Evolutionary conservation across 2,329 filamentous ascomycete species (phyloP).

Genomic region (Fusarium chuoi): DNA sequence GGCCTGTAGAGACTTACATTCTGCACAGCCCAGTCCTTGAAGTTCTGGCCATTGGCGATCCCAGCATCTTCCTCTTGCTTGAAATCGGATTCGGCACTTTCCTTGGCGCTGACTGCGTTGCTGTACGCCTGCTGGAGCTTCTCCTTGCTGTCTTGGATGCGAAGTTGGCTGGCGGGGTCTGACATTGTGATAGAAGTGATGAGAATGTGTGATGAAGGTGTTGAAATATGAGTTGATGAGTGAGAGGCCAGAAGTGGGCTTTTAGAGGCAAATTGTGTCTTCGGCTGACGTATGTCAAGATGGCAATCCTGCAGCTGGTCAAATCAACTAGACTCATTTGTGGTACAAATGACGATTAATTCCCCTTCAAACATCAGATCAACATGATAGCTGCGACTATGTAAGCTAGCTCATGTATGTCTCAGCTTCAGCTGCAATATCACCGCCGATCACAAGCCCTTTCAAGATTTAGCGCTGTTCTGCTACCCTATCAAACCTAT

Average conservation of each 20-base stretch:
- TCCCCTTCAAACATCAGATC: not conserved
- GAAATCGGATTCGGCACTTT: not conserved
- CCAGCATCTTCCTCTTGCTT: accelerated
- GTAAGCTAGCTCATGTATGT: not conserved
- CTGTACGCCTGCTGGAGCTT: not conserved
- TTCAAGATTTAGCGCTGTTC: not conserved
- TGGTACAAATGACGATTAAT: not conserved
- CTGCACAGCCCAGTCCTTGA: accelerated
- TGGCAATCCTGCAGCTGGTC: not conserved
- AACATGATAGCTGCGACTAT: not conserved
- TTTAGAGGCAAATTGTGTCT: not conserved
- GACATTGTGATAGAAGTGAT: not conserved
- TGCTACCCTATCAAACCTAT: not conserved
- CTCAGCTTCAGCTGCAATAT: not conserved
- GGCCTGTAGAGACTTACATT: not conserved
- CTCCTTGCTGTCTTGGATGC: not conserved
- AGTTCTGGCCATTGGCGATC: accelerated
- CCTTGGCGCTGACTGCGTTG: accelerated
- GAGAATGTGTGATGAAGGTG: accelerated
- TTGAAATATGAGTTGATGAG: accelerated
- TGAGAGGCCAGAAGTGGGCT: accelerated
- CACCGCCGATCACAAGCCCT: not conserved
- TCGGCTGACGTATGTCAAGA: not conserved
- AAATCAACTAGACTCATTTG: not conserved
- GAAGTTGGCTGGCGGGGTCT: not conserved